A percentile compares a stretch with the other conserved stretches of the same genome.
Conservation (phyloP, 257 asterid genomes). For the Handroanthus guayacan region DNA sequence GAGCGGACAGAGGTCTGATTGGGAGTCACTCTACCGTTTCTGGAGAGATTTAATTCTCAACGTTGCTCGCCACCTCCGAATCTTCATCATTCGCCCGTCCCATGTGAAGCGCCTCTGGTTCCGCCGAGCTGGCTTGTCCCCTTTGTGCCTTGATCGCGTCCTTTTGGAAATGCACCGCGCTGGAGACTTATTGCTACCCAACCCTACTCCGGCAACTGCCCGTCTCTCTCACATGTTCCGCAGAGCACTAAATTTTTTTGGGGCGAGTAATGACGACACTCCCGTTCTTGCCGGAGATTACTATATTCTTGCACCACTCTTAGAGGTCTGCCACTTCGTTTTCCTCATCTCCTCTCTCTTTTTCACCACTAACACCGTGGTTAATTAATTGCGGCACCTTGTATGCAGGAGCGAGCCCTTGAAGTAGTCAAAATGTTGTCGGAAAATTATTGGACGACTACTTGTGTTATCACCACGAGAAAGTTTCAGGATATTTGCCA, state of each 20-base stretch:
- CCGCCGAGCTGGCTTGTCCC: constrained; percentile 64
- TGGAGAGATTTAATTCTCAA: constrained; percentile 82
- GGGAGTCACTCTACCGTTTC: constrained; percentile 75
- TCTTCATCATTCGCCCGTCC: constrained; percentile 66
- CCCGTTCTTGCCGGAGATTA: constrained; percentile 50
- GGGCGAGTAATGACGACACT: constrained; percentile 34
- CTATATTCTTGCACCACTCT: constrained; percentile 54
- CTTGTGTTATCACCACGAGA: constrained; percentile 68
- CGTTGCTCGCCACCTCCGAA: constrained; percentile 64
- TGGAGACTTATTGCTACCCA: constrained; percentile 60
- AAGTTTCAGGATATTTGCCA: constrained; percentile 68
- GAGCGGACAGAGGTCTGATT: constrained; percentile 88
- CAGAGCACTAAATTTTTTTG: constrained; percentile 48
- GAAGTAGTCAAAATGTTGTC: constrained; percentile 62
- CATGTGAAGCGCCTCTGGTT: constrained; percentile 67
- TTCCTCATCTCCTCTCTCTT: neutral
- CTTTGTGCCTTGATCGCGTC: constrained; percentile 76
- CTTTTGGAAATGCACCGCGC: constrained; percentile 77
- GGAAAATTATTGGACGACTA: constrained; percentile 73
- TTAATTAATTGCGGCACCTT: neutral
- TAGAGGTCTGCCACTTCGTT: constrained; percentile 50
- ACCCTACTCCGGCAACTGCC: constrained; percentile 39
- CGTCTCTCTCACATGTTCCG: constrained; percentile 55
- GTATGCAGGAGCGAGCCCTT: constrained; percentile 59
- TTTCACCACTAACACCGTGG: neutral